Conservation (phyloP, 225 moss, liverwort and hornwort species). For the Physcomitrium patens region DNA sequence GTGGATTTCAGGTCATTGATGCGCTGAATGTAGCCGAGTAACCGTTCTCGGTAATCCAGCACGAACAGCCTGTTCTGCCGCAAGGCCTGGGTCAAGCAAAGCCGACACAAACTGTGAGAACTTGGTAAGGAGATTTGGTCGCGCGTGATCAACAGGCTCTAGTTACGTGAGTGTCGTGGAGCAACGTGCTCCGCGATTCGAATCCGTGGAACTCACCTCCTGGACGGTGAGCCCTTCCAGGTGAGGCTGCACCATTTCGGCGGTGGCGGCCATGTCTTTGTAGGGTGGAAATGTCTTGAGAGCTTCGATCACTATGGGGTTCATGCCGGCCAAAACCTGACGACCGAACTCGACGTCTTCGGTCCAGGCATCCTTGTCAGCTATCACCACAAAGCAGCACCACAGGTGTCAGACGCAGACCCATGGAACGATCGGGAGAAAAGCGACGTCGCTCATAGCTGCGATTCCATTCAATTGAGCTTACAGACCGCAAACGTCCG, state of each 20-base stretch:
- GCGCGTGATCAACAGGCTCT: neutral
- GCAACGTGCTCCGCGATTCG: too few species aligned
- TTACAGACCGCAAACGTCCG: too few species aligned
- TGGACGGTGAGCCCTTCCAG: conserved; percentile 62
- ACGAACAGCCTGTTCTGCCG: conserved; percentile 59
- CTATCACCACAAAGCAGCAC: conserved; percentile 32
- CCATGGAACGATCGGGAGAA: neutral
- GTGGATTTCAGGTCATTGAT: conserved; percentile 43
- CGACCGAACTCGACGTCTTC: conserved; percentile 72
- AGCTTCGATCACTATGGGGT: conserved; percentile 53
- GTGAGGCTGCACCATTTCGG: conserved; percentile 44
- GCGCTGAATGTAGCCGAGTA: conserved; percentile 59
- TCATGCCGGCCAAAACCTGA: conserved; percentile 68
- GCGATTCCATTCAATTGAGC: too few species aligned
- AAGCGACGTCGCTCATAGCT: too few species aligned
- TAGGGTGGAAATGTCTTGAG: conserved; percentile 66
- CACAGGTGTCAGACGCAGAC: neutral
- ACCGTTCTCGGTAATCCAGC: conserved; percentile 70
- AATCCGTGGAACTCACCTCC: conserved; percentile 32
- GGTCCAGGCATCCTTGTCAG: conserved; percentile 56
- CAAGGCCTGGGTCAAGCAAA: conserved; percentile 50
- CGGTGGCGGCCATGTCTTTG: conserved; percentile 63
- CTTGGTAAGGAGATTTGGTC: neutral
- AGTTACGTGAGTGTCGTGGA: neutral
- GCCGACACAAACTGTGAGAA: neutral